phyloP scores from a whole-genome alignment of 257 asterid species.

The Forsythia viridissima region DNA sequence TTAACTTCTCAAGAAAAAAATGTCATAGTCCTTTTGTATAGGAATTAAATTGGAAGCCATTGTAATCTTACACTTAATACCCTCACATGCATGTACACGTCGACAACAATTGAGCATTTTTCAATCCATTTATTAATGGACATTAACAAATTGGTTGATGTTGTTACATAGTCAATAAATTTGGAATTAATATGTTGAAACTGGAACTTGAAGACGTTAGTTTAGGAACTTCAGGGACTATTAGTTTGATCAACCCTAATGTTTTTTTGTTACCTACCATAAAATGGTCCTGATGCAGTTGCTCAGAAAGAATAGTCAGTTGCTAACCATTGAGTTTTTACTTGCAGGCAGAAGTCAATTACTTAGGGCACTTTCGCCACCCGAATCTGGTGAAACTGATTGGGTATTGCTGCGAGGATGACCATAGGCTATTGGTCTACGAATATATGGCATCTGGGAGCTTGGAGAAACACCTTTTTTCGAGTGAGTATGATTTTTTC shows the following conservation, averaged over 20 bases:
- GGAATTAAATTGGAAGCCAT: no score
- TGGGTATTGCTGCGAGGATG: slow-evolving; percentile 91
- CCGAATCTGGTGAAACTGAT: slow-evolving; percentile 82
- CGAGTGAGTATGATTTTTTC: slow-evolving; percentile 52
- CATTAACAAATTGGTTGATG: no score
- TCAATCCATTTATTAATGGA: no score
- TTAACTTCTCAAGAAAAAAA: no score
- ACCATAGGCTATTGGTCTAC: slow-evolving; percentile 81
- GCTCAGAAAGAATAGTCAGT: slow-evolving; percentile 11
- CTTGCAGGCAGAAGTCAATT: slow-evolving; percentile 91
- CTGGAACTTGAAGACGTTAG: no score
- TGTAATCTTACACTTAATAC: no score
- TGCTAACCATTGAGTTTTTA: slow-evolving; percentile 28
- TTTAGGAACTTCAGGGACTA: no score
- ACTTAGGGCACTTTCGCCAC: slow-evolving; percentile 83
- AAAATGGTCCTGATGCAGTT: not conserved
- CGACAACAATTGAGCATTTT: no score
- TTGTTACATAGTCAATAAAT: no score
- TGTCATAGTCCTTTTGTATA: no score
- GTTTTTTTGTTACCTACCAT: not conserved
- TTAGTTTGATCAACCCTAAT: not conserved
- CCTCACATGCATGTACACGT: no score
- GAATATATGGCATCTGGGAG: slow-evolving; percentile 96
- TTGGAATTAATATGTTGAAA: no score
- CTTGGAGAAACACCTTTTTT: slow-evolving; percentile 83